Base-by-base conservation (phyloP, 2,329 filamentous ascomycete genomes). In the Fusarium pseudograminearum region DNA sequence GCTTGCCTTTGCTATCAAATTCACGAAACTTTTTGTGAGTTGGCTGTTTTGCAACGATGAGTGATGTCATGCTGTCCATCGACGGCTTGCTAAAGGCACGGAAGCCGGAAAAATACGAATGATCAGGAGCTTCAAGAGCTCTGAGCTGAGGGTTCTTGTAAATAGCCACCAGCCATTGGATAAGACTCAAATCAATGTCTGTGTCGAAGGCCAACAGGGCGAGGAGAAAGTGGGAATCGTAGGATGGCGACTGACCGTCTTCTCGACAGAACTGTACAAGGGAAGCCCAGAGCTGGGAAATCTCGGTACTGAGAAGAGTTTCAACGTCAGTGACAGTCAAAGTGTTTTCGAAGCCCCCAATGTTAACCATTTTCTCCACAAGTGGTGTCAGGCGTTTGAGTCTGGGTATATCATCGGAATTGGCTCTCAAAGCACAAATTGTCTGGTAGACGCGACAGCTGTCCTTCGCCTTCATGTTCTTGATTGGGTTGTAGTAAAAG, bases 241-340 rank as follows among this genome's bases (percentile, higher is more conserved):
- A 75, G 53, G n/a, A 40, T 34, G 15, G 22, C 10, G 14, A 31
- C 1, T 11, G 4, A 20, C 4, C 28, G 20, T 26, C 53, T 16
- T 45, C 3, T n/a, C 16, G 15, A 9, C 44, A 33, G 14, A 15
- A 24, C 12, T 33, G 40, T 16, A 74, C 83, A 80, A 16, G 90
- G 75, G 1, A 91, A 1, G 54, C 67, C 61, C 83, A 5, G 91
- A 76, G 73, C 86, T 90, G 73, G 85, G 61, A 26, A 3, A 48
- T 89, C 4, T 77, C 60, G 1, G 91, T 78, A 0, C 90, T 90
- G 60, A 91, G 85, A 70, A 86, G 83, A 15, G 34, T 3, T 1
- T 7, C 34, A 3, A 60, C 7, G 40, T 60, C 52, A 0, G 41
- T 42, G 6, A 4, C 18, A 18, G n/a, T 18, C 3, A 31, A 34